Percentiles rank a stretch among this genome's conserved stretches.
Evolutionary conservation across 2,329 filamentous ascomycete genomes (phyloP).

Genomic region (Xylariaceae sp.): DNA sequence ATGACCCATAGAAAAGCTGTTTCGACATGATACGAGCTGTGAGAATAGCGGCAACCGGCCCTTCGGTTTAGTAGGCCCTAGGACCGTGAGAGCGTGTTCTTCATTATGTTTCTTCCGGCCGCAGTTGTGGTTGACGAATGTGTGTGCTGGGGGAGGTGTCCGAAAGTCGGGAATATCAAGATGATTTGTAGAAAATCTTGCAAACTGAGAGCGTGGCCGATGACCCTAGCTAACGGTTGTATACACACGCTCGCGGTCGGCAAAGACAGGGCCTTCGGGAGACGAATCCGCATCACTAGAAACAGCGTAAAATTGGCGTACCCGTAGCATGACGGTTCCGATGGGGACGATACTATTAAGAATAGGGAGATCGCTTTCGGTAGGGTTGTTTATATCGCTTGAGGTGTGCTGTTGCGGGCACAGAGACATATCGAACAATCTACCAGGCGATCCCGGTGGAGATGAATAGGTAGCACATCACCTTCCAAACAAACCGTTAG

Average conservation of each 20-base stretch:
- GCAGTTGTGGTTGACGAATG: constrained; percentile 34
- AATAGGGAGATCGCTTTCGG: neutral
- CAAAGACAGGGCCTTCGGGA: constrained; percentile 25
- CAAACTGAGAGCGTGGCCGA: constrained; percentile 33
- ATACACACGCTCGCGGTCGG: constrained; percentile 35
- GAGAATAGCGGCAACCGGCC: neutral
- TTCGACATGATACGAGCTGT: constrained; percentile 18
- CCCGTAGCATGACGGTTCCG: constrained; percentile 44
- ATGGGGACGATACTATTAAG: constrained; percentile 31
- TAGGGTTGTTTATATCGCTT: neutral
- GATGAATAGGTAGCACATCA: neutral
- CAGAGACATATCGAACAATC: constrained; percentile 16
- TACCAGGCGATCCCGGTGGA: neutral
- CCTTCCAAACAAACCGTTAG: neutral
- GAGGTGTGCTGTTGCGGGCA: constrained; percentile 17
- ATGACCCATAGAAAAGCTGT: constrained; percentile 27
- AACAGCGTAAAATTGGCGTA: constrained; percentile 41
- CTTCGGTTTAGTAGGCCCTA: neutral
- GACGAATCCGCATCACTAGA: constrained; percentile 29
- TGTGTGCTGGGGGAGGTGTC: constrained; percentile 36
- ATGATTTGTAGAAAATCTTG: constrained; percentile 22
- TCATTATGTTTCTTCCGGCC: constrained; percentile 35
- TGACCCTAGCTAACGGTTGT: constrained; percentile 41
- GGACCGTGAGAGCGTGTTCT: constrained; percentile 28
- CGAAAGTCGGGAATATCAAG: constrained; percentile 33